Evolutionary conservation across 352 stramenopile species (phyloP).

Genomic region (Phytopythium oedochilum): DNA sequence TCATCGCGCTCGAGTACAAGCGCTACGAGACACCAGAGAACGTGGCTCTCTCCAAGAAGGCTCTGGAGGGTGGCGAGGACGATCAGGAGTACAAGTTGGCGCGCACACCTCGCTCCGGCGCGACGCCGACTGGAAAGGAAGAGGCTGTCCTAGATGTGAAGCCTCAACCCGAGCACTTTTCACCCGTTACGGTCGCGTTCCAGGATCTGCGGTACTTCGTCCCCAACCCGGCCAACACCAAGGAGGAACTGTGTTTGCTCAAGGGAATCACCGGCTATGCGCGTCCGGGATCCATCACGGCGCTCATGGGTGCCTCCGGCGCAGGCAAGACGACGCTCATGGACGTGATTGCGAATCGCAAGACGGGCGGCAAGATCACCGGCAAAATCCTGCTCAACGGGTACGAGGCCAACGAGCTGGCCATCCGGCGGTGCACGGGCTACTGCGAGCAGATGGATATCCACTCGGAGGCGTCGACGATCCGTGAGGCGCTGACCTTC

Average conservation of each 20-base stretch:
- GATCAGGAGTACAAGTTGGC: not conserved
- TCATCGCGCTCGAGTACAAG: conserved; percentile 17
- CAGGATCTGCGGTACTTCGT: conserved; percentile 20
- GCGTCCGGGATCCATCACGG: conserved; percentile 24
- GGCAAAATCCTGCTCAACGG: conserved; percentile 86
- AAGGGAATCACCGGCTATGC: conserved; percentile 29
- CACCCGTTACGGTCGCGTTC: conserved; percentile 27
- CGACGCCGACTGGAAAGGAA: not conserved
- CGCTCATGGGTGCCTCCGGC: conserved; percentile 37
- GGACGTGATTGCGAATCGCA: conserved; percentile 89
- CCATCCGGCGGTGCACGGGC: conserved; percentile 11
- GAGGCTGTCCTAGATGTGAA: conserved; percentile 1
- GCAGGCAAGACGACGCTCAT: conserved; percentile 31
- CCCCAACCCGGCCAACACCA: conserved; percentile 10
- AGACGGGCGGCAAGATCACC: conserved; percentile 64
- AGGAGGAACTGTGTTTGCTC: conserved; percentile 26
- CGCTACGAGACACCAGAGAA: conserved; percentile 13
- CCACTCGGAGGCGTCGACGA: conserved; percentile 11
- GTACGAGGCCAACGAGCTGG: conserved; percentile 19
- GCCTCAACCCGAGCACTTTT: conserved; percentile 13
- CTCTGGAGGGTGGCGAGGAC: not conserved
- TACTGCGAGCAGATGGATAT: conserved; percentile 19
- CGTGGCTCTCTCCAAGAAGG: conserved; percentile 7
- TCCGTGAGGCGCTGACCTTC: conserved; percentile 75
- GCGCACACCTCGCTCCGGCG: no score